These are phyloP conservation scores for Saccharomyces paradoxus DNA, from an alignment of 805 yeast species.

Conservation along the genomic window DNA sequence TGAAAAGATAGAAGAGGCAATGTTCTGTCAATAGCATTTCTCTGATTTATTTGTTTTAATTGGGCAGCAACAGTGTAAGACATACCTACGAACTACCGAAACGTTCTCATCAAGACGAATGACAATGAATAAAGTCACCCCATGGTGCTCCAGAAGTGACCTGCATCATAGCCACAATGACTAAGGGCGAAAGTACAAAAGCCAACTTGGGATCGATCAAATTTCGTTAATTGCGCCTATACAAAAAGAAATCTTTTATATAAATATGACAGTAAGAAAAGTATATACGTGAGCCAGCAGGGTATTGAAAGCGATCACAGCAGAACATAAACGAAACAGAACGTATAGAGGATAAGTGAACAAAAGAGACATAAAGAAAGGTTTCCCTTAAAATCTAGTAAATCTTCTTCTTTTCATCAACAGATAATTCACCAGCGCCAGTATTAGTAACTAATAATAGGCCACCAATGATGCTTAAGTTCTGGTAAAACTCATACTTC, in stretches of 20 bases:
- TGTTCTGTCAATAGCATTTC: neutral
- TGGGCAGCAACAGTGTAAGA: too few species aligned
- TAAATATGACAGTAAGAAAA: neutral
- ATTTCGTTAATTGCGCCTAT: neutral
- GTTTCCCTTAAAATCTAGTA: conserved; percentile 34
- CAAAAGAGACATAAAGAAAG: neutral
- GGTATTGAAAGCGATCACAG: neutral
- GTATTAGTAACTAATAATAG: conserved; percentile 82
- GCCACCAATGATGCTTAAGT: conserved; percentile 91
- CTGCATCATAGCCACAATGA: neutral
- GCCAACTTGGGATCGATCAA: neutral
- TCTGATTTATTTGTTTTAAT: too few species aligned
- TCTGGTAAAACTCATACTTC: conserved; percentile 91
- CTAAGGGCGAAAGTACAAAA: neutral
- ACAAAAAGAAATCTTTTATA: neutral
- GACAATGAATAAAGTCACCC: neutral
- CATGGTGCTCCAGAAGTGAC: neutral
- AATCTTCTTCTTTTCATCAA: conserved; percentile 93
- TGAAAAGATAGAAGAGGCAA: too few species aligned
- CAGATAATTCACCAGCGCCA: conserved; percentile 90
- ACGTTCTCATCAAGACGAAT: neutral
- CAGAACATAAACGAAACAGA: neutral
- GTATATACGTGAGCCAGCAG: neutral
- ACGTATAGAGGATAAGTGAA: neutral
- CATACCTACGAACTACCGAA: neutral